These are phyloP conservation scores for Cyberlindnera veronae DNA, from an alignment of 805 yeast species.

Conservation along the genomic window DNA sequence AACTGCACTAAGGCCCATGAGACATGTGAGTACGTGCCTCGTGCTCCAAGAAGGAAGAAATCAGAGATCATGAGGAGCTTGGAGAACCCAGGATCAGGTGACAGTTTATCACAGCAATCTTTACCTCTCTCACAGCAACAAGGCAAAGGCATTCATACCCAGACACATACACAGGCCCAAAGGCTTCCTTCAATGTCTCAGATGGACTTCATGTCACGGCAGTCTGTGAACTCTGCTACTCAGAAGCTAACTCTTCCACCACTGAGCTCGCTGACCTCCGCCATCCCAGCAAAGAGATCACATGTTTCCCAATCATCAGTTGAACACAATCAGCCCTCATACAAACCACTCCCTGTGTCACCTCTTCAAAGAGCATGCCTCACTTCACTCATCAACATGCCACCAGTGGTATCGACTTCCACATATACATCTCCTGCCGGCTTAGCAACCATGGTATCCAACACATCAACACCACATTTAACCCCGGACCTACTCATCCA, in stretches of 20 bases:
- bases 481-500: constrained; percentile 1
- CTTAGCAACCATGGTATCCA: constrained; percentile 1
- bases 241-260: constrained; percentile 12
- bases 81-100: constrained; percentile 7
- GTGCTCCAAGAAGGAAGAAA: constrained; percentile 38
- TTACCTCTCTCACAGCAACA: neutral
- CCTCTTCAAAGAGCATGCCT: constrained; percentile 10
- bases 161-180: too few species aligned
- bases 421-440: too few species aligned
- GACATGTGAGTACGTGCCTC: constrained; percentile 41
- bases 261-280: constrained; percentile 9
- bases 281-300: constrained; percentile 1
- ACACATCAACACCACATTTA: neutral
- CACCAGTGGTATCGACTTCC: neutral
- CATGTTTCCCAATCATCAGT: too few species aligned
- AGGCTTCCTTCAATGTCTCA: constrained; percentile 7
- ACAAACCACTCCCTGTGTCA: constrained; percentile 3
- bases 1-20: constrained; percentile 40
- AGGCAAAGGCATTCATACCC: neutral
- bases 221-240: too few species aligned
- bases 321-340: too few species aligned
- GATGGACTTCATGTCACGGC: too few species aligned
- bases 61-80: constrained; percentile 27
- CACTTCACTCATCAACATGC: constrained; percentile 4
- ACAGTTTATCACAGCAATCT: neutral